Base-by-base conservation (phyloP, 441 rosid genomes). In the Bruguiera hainesii region DNA sequence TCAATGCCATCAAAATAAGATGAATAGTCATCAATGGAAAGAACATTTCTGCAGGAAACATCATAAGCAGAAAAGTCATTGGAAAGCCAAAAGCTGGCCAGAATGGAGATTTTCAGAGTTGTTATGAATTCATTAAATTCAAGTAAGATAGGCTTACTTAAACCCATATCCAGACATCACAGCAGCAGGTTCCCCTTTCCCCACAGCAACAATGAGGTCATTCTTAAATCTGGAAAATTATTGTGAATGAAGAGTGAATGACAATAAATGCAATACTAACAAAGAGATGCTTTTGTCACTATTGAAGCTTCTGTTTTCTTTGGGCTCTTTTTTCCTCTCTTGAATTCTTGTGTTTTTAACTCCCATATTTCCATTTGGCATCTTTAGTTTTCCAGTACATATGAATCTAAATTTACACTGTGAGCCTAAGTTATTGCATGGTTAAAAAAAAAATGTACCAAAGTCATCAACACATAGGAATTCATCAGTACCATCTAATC, bases 151-250 rank as follows among this genome's bases (percentile, higher is more conserved):
- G 39, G 46, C 35, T 70, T 80, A 90, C 97, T 78, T 82, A 73
- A 85, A 93, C 68, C 93, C 98, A 77, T 93, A 89, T 75, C 83
- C 86, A 42, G 96, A 75, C 94, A 93, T 82, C 56, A 90, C 90
- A 0, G 76, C 79, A 23, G 94, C 90, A 56, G 97, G 96, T 75
- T 89, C 91, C 61, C 98, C 96, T 79, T 89, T 93, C 63, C 97
- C 98, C 55, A 85, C 89, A 28, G 98, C 92, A 85, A 90, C 82
- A 72, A 93, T 71, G 10, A 90, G 80, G 59, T 87, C 86, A 57
- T 83, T 83, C 85, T 83, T 80, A 65, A 79, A 89, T 79, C 97
- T 90, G 82, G 23, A 60, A 26, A 58, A 60, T 30, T 30, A 35
- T 61, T 18, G 74, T 20, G 51, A 18, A 26, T 30, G 65, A 13